Base-by-base conservation (phyloP, 768 basidiomycete species). In the Phaeolepiota aurea region DNA sequence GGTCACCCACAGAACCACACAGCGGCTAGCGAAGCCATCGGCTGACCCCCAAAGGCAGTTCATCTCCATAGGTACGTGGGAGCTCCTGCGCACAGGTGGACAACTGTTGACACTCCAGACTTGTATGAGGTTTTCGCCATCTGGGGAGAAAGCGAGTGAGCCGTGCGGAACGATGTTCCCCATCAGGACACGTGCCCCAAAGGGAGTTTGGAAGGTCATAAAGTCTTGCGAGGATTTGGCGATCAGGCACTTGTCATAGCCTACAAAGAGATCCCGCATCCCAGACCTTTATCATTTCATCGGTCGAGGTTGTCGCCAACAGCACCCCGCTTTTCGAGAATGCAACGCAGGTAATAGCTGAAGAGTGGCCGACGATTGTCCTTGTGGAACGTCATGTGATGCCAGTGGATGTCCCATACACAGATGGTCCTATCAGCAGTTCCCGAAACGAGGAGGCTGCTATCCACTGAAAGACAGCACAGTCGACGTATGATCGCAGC, bases 401-500 rank as follows among this genome's bases (percentile, higher is more conserved):
- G 28, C 28, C 28, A 14, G 28, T 9, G 14, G 9, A 35, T 7
- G 38, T 57, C 45, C 56, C 56, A 59, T n/a, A 59, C 32, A 15
- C 55, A 45, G 34, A 59, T 45, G 12, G 54, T 53, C 2, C 43
- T 38, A 36, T 59, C 56, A 1, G 34, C 23, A 10, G 58, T 51
- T 13, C 51, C 53, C 12, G 56, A 56, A 2, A 44, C 44, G 22
- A 59, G 35, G n/a, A 39, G 38, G 18, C 14, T 45, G n/a, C 52
- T 53, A 41, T 59, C 52, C 5, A 5, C 44, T 25, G 25, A 54
- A 41, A 9, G 45, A 38, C 19, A 22, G 28, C 14, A 57, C 43
- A 7, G n/a, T 5, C 2, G 22, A 30, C 4, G 40, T 36, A 37
- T 54, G 53, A 3, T 47, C 55, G 18, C 5, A 18, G 5, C 45